Base-by-base conservation (phyloP, 2,329 filamentous ascomycete genomes). In the Fusarium hainanense region DNA sequence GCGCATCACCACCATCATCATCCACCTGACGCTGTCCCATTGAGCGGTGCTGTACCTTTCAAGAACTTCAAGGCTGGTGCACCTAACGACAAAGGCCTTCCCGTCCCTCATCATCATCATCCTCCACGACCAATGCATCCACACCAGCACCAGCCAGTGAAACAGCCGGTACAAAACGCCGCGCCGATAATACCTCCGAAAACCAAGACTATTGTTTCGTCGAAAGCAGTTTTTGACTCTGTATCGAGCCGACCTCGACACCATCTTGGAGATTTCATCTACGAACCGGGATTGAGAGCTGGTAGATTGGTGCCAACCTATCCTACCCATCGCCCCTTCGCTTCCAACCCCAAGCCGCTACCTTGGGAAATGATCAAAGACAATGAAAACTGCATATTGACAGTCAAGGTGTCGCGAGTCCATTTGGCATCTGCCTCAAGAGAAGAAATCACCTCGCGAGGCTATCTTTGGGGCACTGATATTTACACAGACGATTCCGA, bases 401-500 rank as follows among this genome's bases (percentile, higher is more conserved):
- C 93, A 0, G 87, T 99, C 65, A 93, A 96, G 74, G 90, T 99
- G 9, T 92, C 94, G 4, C 89, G 92, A 28, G 88, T 92, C 49
- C 93, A 96, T 74, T 83, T 99, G 10, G 88, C 88, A 11, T 79
- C 88, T 1, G 81, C 85, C 10, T 88, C 92, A 25, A 87, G 95
- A 30, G 92, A 96, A 77, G 93, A 97, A 71, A 94, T 98, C 54
- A 97, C 94, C 13, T 83, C 89, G 10, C 88, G 93, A 34, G 88
- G 92, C 21, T 92, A 93, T 10, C 79, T 99, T 0, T 99, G 95
- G 94, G 96, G 96, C 2, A 96, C 93, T 0, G 94, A 97, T 40
- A 87, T 99, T 9, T 98, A 98, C 77, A 97, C 94, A 0, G 96
- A 99, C 73, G 96, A 99, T 79, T 97, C 94, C 0, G 96, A 99